Evolutionary conservation across 1,284 basidiomycete species (phyloP).

Genomic region (Ceratobasidium sp.): DNA sequence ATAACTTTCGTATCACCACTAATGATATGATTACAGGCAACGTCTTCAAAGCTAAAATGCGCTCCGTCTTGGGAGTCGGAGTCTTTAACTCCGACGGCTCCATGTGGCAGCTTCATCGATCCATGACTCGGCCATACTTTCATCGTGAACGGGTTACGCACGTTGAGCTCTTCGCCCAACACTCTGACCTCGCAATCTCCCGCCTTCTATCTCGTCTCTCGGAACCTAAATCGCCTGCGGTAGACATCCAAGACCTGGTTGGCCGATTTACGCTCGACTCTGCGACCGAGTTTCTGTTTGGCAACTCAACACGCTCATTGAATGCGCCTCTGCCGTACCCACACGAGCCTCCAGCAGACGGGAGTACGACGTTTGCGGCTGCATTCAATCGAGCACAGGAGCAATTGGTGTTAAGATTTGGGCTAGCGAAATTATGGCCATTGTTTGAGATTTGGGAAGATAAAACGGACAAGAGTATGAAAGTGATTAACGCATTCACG

Average conservation of each 20-base stretch:
- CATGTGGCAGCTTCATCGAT: slow-evolving; percentile 52
- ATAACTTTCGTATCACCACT: not conserved
- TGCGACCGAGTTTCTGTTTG: slow-evolving; percentile 49
- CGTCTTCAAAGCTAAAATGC: slow-evolving; percentile 20
- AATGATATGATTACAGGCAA: slow-evolving; percentile 51
- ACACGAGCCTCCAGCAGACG: slow-evolving; percentile 58
- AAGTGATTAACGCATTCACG: slow-evolving; percentile 69
- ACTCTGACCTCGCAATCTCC: slow-evolving; percentile 50
- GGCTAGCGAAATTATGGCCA: slow-evolving; percentile 73
- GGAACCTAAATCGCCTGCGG: slow-evolving; percentile 62
- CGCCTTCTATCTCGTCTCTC: slow-evolving; percentile 9
- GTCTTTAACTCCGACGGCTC: slow-evolving; percentile 50
- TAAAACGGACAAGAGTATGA: slow-evolving; percentile 65
- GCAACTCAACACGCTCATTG: slow-evolving; percentile 42
- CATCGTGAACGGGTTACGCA: slow-evolving; percentile 54
- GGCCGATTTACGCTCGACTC: slow-evolving; percentile 70
- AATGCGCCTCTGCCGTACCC: slow-evolving; percentile 60
- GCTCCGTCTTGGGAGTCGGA: slow-evolving; percentile 42
- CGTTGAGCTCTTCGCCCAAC: slow-evolving; percentile 53
- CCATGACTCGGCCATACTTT: slow-evolving; percentile 56
- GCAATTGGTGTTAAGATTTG: slow-evolving; percentile 66
- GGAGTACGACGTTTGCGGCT: slow-evolving; percentile 71
- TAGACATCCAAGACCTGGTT: slow-evolving; percentile 71
- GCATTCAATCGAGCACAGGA: slow-evolving; percentile 75
- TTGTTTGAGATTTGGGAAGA: slow-evolving; percentile 74